Percentiles rank a stretch among this genome's conserved stretches.
Conservation (phyloP, 1,139 yeast genomes). For the Magnusiomyces tetraspermus region DNA sequence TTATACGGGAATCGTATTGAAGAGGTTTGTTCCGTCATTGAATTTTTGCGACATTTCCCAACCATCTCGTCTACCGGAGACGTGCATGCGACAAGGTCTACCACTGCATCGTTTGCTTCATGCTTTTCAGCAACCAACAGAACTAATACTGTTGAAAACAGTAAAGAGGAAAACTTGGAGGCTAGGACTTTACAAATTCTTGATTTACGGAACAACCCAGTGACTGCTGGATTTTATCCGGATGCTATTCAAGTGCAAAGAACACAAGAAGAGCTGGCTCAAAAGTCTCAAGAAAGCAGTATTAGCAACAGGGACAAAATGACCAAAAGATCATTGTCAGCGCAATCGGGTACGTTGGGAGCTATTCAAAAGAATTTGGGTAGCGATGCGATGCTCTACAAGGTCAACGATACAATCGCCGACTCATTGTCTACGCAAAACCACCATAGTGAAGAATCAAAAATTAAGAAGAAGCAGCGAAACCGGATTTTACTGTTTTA, state of each 20-base stretch:
- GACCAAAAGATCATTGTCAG: too few species aligned
- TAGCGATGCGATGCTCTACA: too few species aligned
- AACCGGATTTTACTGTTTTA: background rate
- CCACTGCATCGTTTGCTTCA: background rate
- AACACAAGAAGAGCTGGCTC: background rate
- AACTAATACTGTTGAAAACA: background rate
- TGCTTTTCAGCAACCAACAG: background rate
- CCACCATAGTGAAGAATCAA: too few species aligned
- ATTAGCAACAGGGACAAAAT: too few species aligned
- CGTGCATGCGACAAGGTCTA: background rate
- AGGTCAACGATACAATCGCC: too few species aligned
- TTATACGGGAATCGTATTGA: slow-evolving; percentile 25
- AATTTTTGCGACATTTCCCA: slow-evolving; percentile 20
- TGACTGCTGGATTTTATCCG: slow-evolving; percentile 25
- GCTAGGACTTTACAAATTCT: slow-evolving; percentile 16
- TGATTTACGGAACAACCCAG: slow-evolving; percentile 30
- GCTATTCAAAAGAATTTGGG: too few species aligned
- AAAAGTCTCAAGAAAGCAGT: too few species aligned
- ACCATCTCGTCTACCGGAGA: background rate
- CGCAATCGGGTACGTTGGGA: too few species aligned
- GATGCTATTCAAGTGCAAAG: background rate
- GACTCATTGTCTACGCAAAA: too few species aligned
- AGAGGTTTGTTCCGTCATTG: slow-evolving; percentile 19
- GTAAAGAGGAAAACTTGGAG: background rate
- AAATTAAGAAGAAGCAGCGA: background rate